These are phyloP conservation scores for Sporothrix protearum DNA, from an alignment of 2,329 filamentous ascomycete genomes.

Conservation along the genomic window DNA sequence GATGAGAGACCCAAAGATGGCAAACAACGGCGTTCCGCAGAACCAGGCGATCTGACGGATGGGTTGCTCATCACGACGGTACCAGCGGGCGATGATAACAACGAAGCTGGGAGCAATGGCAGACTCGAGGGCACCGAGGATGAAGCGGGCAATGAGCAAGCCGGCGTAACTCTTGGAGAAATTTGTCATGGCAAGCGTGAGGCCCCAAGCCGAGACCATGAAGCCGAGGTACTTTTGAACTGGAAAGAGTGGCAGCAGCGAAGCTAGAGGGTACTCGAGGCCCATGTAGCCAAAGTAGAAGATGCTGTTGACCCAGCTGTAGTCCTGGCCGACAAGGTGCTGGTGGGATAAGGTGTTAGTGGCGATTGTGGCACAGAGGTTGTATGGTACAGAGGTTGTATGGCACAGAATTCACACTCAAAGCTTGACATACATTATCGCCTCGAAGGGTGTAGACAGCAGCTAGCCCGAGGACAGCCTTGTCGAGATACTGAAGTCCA, in stretches of 20 bases:
- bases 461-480: background rate
- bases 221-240: conserved; percentile 26
- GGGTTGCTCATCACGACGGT: conserved; percentile 36
- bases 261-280: conserved; percentile 37
- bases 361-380: background rate
- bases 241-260: conserved; percentile 26
- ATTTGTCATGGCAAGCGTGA: conserved; percentile 21
- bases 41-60: conserved; percentile 36
- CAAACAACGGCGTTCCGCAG: conserved; percentile 40
- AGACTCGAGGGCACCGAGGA: conserved; percentile 54
- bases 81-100: conserved; percentile 36
- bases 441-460: conserved; percentile 1
- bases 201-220: conserved; percentile 26
- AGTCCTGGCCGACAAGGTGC: conserved; percentile 43
- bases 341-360: conserved; percentile 23
- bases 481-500: conserved; percentile 15
- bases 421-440: background rate
- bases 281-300: conserved; percentile 45
- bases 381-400: too few relatives aligned
- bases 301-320: conserved; percentile 46
- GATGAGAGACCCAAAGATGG: conserved; percentile 51
- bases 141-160: conserved; percentile 48
- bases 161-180: conserved; percentile 35
- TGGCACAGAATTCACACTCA: too few relatives aligned
- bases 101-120: conserved; percentile 54